A percentile compares a stretch with the other conserved stretches of the same genome.
These are phyloP conservation scores for Grigorovia yakushimaensis DNA, from an alignment of 805 yeast genomes.

Conservation along the genomic window DNA sequence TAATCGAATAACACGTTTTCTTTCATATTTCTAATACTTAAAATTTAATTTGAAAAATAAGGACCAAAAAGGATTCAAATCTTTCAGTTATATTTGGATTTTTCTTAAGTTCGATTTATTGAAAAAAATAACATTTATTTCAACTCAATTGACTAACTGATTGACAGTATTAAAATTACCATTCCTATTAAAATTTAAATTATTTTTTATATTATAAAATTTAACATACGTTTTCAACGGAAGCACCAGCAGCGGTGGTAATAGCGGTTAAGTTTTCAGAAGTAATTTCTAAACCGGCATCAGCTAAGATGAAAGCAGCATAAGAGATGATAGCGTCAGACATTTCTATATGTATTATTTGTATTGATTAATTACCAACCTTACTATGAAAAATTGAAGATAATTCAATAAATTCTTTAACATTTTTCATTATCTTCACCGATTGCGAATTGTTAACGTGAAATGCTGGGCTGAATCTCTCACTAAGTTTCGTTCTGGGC, in stretches of 20 bases:
- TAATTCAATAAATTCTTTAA: neutral
- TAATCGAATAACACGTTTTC: no score
- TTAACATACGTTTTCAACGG: conserved; percentile 43
- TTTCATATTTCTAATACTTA: no score
- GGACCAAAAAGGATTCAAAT: no score
- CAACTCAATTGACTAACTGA: no score
- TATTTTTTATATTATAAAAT: conserved; percentile 14
- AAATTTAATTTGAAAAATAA: no score
- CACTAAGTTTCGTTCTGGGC: neutral
- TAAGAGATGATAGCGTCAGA: conserved; percentile 92
- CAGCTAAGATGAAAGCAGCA: conserved; percentile 98
- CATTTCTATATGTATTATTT: conserved; percentile 36
- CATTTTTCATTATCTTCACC: neutral
- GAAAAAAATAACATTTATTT: no score
- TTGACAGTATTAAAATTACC: no score
- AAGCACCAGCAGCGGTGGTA: conserved; percentile 71
- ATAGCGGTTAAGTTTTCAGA: conserved; percentile 65
- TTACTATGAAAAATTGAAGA: neutral
- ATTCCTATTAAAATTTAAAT: neutral
- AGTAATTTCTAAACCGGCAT: conserved; percentile 91
- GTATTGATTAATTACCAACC: neutral
- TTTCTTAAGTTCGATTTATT: no score
- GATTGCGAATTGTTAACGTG: neutral
- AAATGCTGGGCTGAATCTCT: neutral
- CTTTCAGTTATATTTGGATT: no score